Evolutionary conservation across 2,329 filamentous ascomycete genomes (phyloP).

Genomic region (Ustilaginoidea virens): DNA sequence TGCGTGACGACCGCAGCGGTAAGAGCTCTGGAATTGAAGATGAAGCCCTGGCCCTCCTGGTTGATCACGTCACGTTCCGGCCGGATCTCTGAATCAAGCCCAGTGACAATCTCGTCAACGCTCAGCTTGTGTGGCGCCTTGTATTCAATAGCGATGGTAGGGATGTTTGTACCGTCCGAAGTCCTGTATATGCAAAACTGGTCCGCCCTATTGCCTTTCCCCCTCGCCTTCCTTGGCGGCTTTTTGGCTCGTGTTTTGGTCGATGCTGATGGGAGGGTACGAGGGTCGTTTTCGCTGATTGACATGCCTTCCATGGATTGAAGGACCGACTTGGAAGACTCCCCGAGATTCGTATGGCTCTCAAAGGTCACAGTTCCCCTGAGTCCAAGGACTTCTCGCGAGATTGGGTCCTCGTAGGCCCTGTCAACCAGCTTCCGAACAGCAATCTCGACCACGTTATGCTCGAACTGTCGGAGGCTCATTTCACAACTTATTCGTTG

Average conservation of each 20-base stretch:
- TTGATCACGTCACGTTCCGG: slow-evolving; percentile 18
- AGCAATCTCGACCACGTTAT: slow-evolving; percentile 19
- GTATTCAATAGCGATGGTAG: slow-evolving; percentile 18
- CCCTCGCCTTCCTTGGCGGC: slow-evolving; percentile 8
- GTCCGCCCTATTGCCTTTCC: slow-evolving; percentile 16
- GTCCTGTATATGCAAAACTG: slow-evolving; percentile 14
- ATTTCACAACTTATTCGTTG: slow-evolving; percentile 19
- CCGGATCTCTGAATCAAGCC: slow-evolving; percentile 18
- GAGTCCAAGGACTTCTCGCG: slow-evolving; percentile 16
- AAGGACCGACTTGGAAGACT: slow-evolving; percentile 9
- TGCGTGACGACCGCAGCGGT: slow-evolving; percentile 20
- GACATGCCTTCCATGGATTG: slow-evolving; percentile 11
- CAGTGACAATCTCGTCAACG: slow-evolving; percentile 14
- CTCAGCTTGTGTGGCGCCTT: slow-evolving; percentile 23
- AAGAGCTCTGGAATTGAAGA: slow-evolving; percentile 15
- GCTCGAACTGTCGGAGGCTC: slow-evolving; percentile 18
- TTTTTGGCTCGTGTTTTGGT: background rate
- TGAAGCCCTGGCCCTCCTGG: slow-evolving; percentile 14
- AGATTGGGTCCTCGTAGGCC: slow-evolving; percentile 11
- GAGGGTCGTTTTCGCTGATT: too few species aligned
- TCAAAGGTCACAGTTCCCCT: slow-evolving; percentile 19
- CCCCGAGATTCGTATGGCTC: slow-evolving; percentile 19
- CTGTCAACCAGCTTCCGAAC: slow-evolving; percentile 17
- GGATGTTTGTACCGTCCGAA: background rate
- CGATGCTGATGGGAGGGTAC: background rate